Evolutionary conservation across 2,329 filamentous ascomycete genomes (phyloP).

Genomic region (Colletotrichum sidae): DNA sequence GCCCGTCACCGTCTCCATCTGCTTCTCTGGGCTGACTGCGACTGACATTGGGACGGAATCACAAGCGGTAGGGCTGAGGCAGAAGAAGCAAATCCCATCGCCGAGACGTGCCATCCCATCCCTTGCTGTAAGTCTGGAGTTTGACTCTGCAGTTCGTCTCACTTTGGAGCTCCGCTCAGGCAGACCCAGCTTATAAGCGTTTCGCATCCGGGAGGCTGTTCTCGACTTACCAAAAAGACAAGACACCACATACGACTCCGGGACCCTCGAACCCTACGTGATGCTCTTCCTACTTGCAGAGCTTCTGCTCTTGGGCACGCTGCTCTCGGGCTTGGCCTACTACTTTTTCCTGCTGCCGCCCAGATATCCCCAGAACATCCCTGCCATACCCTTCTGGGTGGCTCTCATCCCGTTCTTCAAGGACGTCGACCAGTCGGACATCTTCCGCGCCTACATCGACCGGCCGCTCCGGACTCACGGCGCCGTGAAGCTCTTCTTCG

Average conservation of each 20-base stretch:
- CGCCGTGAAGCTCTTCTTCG: constrained; percentile 62
- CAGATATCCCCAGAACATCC: constrained; percentile 50
- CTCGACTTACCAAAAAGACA: background rate
- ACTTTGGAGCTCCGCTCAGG: background rate
- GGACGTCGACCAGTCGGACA: constrained; percentile 56
- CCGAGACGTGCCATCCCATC: background rate
- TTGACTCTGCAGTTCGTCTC: too few species aligned
- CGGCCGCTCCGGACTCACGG: constrained; percentile 52
- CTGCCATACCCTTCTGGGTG: constrained; percentile 57
- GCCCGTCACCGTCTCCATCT: constrained; percentile 2
- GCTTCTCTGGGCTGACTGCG: background rate
- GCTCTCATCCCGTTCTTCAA: constrained; percentile 54
- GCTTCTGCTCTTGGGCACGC: constrained; percentile 19
- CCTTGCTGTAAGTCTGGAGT: constrained; percentile 2
- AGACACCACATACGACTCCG: background rate
- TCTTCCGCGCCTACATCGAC: constrained; percentile 53
- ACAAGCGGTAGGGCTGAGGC: constrained; percentile 25
- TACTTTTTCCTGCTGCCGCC: constrained; percentile 40
- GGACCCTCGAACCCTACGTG: background rate
- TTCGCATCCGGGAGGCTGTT: background rate
- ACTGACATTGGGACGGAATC: too few species aligned
- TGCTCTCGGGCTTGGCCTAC: constrained; percentile 20
- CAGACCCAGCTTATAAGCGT: constrained; percentile 22
- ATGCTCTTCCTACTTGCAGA: constrained; percentile 28
- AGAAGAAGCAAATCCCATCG: constrained; percentile 17